These are phyloP conservation scores for Syzygium oleosum DNA, from an alignment of 345 rosid genomes.

Conservation along the genomic window DNA sequence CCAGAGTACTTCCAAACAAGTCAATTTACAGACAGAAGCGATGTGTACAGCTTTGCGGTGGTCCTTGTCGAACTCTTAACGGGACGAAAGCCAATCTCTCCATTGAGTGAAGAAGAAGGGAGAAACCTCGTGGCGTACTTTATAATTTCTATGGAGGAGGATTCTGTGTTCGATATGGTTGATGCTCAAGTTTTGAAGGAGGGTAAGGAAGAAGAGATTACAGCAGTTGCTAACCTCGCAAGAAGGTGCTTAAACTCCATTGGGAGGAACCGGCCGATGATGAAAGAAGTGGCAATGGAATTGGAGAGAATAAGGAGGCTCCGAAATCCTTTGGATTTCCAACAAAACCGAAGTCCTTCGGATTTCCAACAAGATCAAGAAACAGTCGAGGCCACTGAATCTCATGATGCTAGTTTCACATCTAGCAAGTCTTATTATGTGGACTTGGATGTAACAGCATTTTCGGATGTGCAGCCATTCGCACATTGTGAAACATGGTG, in stretches of 20 bases:
- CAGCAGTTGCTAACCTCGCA: background rate
- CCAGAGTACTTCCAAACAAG: background rate
- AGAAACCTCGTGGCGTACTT: background rate
- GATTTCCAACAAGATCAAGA: background rate
- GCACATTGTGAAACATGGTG: background rate
- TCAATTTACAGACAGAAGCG: background rate
- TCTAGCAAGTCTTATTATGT: background rate
- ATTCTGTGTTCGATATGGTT: background rate
- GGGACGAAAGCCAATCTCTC: background rate
- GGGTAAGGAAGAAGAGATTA: background rate
- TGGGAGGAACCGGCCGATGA: background rate
- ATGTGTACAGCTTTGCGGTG: background rate
- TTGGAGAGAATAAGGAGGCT: background rate
- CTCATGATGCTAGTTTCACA: background rate
- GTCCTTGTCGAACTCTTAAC: background rate
- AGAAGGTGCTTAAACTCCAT: background rate
- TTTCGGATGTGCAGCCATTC: background rate
- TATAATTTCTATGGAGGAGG: background rate
- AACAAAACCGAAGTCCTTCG: background rate
- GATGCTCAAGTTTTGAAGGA: background rate
- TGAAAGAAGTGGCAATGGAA: constrained; percentile 7
- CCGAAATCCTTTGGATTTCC: no score
- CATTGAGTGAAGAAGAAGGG: background rate
- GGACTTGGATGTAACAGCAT: background rate
- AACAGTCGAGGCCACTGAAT: background rate